Base-by-base conservation (phyloP, 495 filamentous ascomycete genomes). In the Aspergillus campestris region DNA sequence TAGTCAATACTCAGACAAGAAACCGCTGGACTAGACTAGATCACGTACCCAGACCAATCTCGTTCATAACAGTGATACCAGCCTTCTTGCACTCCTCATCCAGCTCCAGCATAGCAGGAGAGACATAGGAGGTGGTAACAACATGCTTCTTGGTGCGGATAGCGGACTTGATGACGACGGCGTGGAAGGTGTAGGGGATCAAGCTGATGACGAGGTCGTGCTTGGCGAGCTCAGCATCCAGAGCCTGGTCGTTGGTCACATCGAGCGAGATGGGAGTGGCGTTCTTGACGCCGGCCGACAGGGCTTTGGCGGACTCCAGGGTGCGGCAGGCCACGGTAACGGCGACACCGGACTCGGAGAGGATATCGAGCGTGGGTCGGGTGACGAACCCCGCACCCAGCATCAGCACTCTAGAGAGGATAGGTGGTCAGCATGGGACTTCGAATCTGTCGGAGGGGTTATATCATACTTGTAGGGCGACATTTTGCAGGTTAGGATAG, bases 41-140 rank as follows among this genome's bases (percentile, higher is more conserved):
- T 4, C 18, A 24, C 18, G 67, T 71, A 46, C 74, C 81, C 37
- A 94, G 64, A 45, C 91, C 90, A 61, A 96, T 94, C 78, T 98
- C 92, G 61, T 98, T 96, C 85, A 98, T 86, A 47, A 98, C 89
- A 0, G 89, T 94, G 55, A 98, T 97, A 39, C 89, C 91, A 7
- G 94, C 94, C 37, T 84, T 83, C 75, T 95, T 95, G 60, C 77
- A 80, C 50, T 82, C 75, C 45, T 77, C 70, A 47, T 96, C 88
- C 28, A 98, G 74, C 70, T 87, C 92, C 64, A 81, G 56, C 90
- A 98, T 96, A 27, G 87, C 88, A 0, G 89, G 89, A 2, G 86
- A 92, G 38, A 94, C 83, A 56, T 97, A 96, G 46, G 80, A 86
- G n/a, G 92, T 97, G 34, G 92, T 96, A 41, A 97, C 92, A 42